Evolutionary conservation across 2,329 filamentous ascomycete species (phyloP).

Genomic region (Fusarium aywerte): DNA sequence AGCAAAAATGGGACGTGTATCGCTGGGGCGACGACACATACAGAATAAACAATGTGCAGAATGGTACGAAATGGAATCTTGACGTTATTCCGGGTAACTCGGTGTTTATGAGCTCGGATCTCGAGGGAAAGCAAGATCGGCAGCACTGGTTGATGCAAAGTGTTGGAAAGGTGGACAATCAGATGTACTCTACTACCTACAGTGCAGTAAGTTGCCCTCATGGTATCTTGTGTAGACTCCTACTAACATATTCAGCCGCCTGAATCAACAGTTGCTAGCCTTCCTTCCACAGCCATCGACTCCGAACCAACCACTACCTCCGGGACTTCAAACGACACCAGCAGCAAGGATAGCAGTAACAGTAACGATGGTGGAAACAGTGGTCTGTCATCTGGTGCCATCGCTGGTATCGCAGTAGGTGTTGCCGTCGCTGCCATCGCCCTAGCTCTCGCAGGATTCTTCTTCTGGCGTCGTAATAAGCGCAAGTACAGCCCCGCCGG

Average conservation of each 20-base stretch:
- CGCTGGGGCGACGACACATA: constrained; percentile 47
- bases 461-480: constrained; percentile 27
- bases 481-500: background rate
- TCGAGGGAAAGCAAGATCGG: constrained; percentile 43
- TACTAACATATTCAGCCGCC: background rate
- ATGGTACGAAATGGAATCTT: constrained; percentile 49
- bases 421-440: constrained; percentile 12
- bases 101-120: constrained; percentile 47
- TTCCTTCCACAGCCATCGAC: background rate
- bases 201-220: background rate
- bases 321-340: background rate
- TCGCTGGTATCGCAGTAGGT: constrained; percentile 19
- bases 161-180: constrained; percentile 46
- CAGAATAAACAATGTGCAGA: constrained; percentile 48
- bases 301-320: background rate
- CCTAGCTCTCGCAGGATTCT: constrained; percentile 7
- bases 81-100: constrained; percentile 50
- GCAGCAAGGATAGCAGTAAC: background rate
- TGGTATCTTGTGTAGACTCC: fast-evolving
- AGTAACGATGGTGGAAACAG: background rate
- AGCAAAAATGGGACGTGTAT: constrained; percentile 51
- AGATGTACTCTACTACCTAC: constrained; percentile 50
- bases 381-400: constrained; percentile 16
- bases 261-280: background rate
- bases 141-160: constrained; percentile 53